A percentile compares a stretch with the other conserved stretches of the same genome.
These are phyloP conservation scores for Trametes cingulata DNA, from an alignment of 768 basidiomycete species.

Conservation along the genomic window DNA sequence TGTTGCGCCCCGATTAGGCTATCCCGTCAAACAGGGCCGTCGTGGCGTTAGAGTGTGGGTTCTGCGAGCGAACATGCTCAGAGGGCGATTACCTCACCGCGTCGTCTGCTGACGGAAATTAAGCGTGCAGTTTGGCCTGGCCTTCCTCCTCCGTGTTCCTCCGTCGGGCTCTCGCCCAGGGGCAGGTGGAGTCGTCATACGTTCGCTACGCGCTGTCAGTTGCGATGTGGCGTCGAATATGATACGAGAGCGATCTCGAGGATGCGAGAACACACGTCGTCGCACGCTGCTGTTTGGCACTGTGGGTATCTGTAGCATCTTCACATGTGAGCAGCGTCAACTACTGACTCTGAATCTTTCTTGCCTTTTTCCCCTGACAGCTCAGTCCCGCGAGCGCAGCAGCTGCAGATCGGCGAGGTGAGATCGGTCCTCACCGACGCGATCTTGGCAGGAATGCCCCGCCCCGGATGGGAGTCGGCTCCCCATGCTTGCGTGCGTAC, in stretches of 20 bases:
- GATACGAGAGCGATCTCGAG: slow-evolving; percentile 4
- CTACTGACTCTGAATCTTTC: neutral
- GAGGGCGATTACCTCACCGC: slow-evolving; percentile 4
- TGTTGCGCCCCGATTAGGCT: neutral
- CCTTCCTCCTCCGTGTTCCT: neutral
- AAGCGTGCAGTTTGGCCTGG: slow-evolving; percentile 7
- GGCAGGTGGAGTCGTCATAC: neutral
- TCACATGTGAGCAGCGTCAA: slow-evolving; percentile 6
- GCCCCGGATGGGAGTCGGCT: neutral
- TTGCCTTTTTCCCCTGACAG: slow-evolving; percentile 1
- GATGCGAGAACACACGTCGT: neutral
- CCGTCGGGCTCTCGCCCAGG: neutral
- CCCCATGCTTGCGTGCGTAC: slow-evolving; percentile 4
- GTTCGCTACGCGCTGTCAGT: neutral
- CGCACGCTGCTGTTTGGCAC: slow-evolving; percentile 15
- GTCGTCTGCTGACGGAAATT: slow-evolving; percentile 13
- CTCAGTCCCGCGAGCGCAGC: slow-evolving; percentile 8
- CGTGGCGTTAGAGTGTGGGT: slow-evolving; percentile 19
- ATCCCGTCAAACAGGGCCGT: slow-evolving; percentile 9
- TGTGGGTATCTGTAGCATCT: slow-evolving; percentile 15
- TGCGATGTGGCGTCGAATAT: neutral
- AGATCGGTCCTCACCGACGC: slow-evolving; percentile 17
- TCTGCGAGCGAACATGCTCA: neutral
- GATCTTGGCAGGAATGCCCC: slow-evolving; percentile 6
- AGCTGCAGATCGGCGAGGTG: slow-evolving; percentile 12